phyloP scores from a whole-genome alignment of 352 stramenopile genomes.

The Phytophthora palmivora region DNA sequence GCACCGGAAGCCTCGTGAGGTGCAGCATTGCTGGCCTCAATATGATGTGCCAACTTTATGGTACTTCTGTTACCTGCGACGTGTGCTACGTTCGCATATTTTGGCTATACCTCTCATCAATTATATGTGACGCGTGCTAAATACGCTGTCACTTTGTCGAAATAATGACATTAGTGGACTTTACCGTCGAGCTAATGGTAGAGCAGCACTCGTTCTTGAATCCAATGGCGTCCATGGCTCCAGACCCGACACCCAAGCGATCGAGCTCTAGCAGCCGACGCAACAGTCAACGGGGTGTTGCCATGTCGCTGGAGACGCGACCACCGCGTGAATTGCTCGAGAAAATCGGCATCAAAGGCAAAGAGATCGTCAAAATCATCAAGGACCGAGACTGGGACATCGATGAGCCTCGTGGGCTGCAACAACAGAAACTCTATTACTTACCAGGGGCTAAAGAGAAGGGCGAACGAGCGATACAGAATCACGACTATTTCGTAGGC shows the following conservation, averaged over 20 bases:
- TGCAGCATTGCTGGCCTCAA: slow-evolving; percentile 27
- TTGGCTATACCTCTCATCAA: not conserved
- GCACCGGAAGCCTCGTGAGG: slow-evolving; percentile 25
- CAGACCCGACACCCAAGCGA: slow-evolving; percentile 1
- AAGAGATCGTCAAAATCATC: slow-evolving; percentile 42
- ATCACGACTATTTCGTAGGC: slow-evolving; percentile 37
- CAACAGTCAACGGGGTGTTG: slow-evolving; percentile 17
- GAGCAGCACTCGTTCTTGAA: not conserved
- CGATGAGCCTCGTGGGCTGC: slow-evolving; percentile 27
- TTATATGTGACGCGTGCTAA: no score
- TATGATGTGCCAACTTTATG: not conserved
- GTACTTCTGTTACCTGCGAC: not conserved
- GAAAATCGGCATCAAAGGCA: slow-evolving; percentile 37
- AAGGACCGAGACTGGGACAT: slow-evolving; percentile 29
- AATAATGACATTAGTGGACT: no score
- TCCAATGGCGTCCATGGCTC: not conserved
- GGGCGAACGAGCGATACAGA: not conserved
- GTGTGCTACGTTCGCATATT: not conserved
- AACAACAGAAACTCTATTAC: slow-evolving; percentile 40
- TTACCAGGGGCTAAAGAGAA: slow-evolving; percentile 17
- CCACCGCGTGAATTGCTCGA: slow-evolving; percentile 31
- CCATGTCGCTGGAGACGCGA: slow-evolving; percentile 31
- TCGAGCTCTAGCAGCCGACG: slow-evolving; percentile 2
- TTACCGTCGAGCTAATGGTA: no score
- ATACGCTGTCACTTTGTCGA: no score